Evolutionary conservation across 768 basidiomycete genomes (phyloP), one percentile per base, ranked within the genome.

Genomic region (Leccinum broughii): DNA sequence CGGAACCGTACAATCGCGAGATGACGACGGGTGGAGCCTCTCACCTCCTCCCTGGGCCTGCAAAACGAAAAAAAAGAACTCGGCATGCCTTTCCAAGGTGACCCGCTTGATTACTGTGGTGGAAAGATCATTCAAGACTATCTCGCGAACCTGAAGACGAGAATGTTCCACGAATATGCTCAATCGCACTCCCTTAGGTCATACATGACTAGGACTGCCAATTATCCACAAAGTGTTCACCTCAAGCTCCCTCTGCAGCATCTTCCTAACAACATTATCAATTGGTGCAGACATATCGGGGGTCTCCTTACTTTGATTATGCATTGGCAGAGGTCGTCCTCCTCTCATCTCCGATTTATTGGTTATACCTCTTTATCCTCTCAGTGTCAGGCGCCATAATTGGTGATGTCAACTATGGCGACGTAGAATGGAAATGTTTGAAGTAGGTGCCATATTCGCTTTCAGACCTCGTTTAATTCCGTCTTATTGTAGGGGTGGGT

Each of bases 151-250:
- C 54, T 65, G 17, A 37, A 20, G 48, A 52, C 32, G 14, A 64
- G 37, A 28, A 6, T 50, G 26, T 17, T 57, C 2, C n/a, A 11
- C 6, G n/a, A 51, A 6, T 28, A 7, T 28, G 26, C 26, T 28
- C 26, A 77, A 32, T 55, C 56, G 8, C 64, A 73, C 62, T 68
- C 76, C 11, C 52, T 66, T 6, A 63, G 74, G 8, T 61, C 66
- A 3, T 64, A 67, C 55, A 67, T 67, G 26, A 28, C 26, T 28
- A 28, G 26, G 62, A 52, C 60, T 28, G 30, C 58, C 22, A 64
- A 68, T 54, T 70, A 71, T 35, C 44, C 63, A 2, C 64, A 63
- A 7, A 69, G 70, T 39, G 22, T 26, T 13, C 51, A 53, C 51
- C 57, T 71, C 28, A 50, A 49, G 5, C 51, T 71, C 20, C 64